Evolutionary conservation across 257 asterid genomes (phyloP), one percentile per base, ranked within the genome.

Genomic region (Solanum appendiculatum): DNA sequence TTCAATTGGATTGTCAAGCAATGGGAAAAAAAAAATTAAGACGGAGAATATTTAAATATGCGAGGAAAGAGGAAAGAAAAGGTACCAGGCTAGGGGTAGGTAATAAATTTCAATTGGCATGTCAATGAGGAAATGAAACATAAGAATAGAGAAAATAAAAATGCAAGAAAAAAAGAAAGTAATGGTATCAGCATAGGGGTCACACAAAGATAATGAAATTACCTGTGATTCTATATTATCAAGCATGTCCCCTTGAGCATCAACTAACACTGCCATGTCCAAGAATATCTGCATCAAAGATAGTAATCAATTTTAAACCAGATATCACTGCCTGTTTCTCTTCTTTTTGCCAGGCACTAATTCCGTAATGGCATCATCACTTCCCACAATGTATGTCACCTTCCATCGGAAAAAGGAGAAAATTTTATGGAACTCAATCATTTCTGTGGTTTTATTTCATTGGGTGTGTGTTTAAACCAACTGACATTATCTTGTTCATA

Each of bases 191-290:
- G 64, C 11, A 56, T 56, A 56, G 25, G 64, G 64, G 64, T 56
- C 25, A 20, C 64, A 56, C 25, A 56, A 6, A 14, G 4, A 56
- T 56, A 56, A 20, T 56, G 64, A 56, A 40, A 56, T 56, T 93
- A 97, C 99, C 95, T 97, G 99, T 25, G 99, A 92, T 91, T 97
- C 99, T 44, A 97, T 97, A 93, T 97, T 95, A 89, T 97, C 95
- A 73, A 97, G 96, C 98, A 97, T 89, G 94, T 97, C 99, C 39
- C 99, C 99, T 93, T 97, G 99, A 88, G 97, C 98, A 69, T 97
- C 98, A 83, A 97, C 99, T 88, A 96, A 91, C 39, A 97, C 99
- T 1, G 99, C 99, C 98, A 97, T 96, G 94, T 97, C 99, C 86
- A 97, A 64, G 90, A 96, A 97, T 91, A 97, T 89, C 99, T 97